Evolutionary conservation across 257 asterid species (phyloP).

Genomic region (Handroanthus guayacan): DNA sequence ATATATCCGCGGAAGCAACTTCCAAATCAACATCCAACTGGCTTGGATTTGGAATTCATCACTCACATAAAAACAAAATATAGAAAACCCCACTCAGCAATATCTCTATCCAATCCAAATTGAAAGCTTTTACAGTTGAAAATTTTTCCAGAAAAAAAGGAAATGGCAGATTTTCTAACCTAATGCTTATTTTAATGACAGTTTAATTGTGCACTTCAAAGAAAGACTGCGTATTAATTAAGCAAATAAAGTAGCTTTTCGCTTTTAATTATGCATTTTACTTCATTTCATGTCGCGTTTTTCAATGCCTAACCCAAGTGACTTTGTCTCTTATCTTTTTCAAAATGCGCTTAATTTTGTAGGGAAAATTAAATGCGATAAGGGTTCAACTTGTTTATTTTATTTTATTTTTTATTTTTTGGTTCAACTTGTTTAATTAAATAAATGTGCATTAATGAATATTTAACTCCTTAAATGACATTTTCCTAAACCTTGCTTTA

Average conservation of each 20-base stretch:
- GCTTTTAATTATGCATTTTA: neutral
- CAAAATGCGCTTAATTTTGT: neutral
- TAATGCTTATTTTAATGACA: constrained; percentile 32
- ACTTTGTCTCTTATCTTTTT: constrained; percentile 14
- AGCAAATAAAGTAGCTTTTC: constrained; percentile 40
- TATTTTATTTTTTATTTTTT: no score
- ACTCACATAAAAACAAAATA: neutral
- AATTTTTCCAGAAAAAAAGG: neutral
- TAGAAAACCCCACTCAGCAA: constrained; percentile 7
- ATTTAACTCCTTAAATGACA: neutral
- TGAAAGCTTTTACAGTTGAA: constrained; percentile 16
- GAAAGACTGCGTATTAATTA: constrained; percentile 18
- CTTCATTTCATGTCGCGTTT: constrained; percentile 2
- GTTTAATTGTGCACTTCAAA: constrained; percentile 31
- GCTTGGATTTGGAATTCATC: neutral
- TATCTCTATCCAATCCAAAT: constrained; percentile 18
- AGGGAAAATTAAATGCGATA: neutral
- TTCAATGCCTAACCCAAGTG: constrained; percentile 42
- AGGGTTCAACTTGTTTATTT: neutral
- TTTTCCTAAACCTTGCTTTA: no score
- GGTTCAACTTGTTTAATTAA: neutral
- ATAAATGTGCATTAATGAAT: neutral
- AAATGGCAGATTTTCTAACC: constrained; percentile 32
- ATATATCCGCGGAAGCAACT: neutral
- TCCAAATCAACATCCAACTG: neutral